Evolutionary conservation across 768 basidiomycete species (phyloP).

Genomic region (Kwoniella mangroviensis): DNA sequence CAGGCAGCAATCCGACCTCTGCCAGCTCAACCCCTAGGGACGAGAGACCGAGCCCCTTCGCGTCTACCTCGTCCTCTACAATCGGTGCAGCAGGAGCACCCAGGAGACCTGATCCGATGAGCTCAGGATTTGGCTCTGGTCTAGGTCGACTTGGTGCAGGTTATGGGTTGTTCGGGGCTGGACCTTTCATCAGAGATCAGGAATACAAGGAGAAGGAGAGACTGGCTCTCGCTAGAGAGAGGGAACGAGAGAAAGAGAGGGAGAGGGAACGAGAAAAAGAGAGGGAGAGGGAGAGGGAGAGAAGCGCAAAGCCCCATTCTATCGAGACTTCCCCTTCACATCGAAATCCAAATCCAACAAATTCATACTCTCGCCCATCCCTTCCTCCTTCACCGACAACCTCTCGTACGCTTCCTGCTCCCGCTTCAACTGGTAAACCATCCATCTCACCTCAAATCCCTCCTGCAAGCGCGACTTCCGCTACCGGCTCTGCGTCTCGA

Average conservation of each 20-base stretch:
- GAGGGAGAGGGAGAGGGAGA: constrained; percentile 9
- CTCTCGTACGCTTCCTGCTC: constrained; percentile 6
- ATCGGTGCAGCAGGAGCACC: neutral
- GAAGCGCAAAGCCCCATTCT: neutral
- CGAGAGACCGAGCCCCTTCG: constrained; percentile 14
- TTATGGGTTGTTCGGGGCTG: constrained; percentile 16
- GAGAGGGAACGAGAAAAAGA: neutral
- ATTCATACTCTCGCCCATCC: constrained; percentile 29
- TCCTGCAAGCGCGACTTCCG: constrained; percentile 12
- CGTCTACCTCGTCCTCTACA: neutral
- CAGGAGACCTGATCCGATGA: constrained; percentile 10
- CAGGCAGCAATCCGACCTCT: constrained; percentile 12
- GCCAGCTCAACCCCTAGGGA: constrained; percentile 10
- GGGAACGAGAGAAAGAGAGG: constrained; percentile 22
- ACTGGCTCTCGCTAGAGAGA: constrained; percentile 16
- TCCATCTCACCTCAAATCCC: constrained; percentile 30
- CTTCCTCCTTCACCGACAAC: constrained; percentile 27
- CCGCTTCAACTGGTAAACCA: constrained; percentile 19
- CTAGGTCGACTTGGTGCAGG: constrained; percentile 9
- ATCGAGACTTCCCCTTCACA: constrained; percentile 17
- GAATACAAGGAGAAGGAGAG: constrained; percentile 27
- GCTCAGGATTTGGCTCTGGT: constrained; percentile 2
- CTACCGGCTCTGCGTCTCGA: constrained; percentile 12
- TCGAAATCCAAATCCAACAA: constrained; percentile 14
- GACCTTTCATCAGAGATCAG: constrained; percentile 17